Evolutionary conservation across 371 early-diverging fungal species (phyloP).

Genomic region (Mortierella sp.): DNA sequence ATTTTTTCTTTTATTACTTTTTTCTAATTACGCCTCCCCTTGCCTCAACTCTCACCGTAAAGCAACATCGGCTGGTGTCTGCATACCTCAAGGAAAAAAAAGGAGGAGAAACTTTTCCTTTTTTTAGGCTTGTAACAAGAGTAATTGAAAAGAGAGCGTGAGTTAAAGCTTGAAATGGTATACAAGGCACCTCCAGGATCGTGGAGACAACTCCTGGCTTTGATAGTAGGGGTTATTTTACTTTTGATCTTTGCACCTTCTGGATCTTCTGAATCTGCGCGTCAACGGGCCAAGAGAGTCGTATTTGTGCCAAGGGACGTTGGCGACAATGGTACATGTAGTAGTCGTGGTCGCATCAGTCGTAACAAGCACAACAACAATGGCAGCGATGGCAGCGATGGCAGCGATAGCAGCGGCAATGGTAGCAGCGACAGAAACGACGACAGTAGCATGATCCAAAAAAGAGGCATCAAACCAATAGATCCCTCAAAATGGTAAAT

Average conservation of each 20-base stretch:
- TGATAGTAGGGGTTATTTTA: not conserved
- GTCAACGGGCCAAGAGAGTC: not conserved
- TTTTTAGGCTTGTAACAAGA: not conserved
- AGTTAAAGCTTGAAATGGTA: too few species aligned
- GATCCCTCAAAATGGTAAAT: slow-evolving; percentile 13
- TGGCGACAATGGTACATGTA: not conserved
- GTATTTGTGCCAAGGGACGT: not conserved
- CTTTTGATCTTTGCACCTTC: slow-evolving; percentile 15
- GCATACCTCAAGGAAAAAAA: too few species aligned
- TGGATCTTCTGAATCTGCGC: slow-evolving; percentile 4
- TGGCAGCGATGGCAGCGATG: not conserved
- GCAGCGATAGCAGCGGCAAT: not conserved
- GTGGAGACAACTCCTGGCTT: slow-evolving; percentile 13
- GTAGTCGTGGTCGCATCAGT: not conserved
- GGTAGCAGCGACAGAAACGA: not conserved
- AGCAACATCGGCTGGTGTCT: too few species aligned
- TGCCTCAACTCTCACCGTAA: too few species aligned
- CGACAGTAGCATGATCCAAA: not conserved
- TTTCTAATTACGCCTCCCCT: too few species aligned
- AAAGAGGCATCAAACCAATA: not conserved
- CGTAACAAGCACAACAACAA: not conserved
- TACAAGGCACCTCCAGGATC: slow-evolving; percentile 17
- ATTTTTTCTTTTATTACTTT: too few species aligned
- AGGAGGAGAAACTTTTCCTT: too few species aligned
- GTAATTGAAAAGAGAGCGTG: too few species aligned